These are phyloP conservation scores for Moesziomyces sp. DNA, from an alignment of 1,284 basidiomycete genomes.

Conservation along the genomic window DNA sequence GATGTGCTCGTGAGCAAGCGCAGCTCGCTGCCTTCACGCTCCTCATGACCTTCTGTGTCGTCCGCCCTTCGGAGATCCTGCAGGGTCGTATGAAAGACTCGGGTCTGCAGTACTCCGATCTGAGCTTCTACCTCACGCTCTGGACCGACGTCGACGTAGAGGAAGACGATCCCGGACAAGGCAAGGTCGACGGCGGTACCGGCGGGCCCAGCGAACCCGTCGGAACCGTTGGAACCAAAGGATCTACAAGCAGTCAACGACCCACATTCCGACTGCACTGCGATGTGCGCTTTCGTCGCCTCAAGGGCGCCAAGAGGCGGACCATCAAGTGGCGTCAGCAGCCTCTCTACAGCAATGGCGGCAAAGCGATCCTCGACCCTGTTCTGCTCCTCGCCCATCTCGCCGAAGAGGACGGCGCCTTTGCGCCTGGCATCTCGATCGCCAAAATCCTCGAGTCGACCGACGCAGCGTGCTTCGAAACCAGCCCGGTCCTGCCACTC, in stretches of 20 bases:
- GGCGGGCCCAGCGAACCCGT: too few relatives aligned
- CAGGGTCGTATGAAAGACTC: neutral
- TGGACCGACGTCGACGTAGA: neutral
- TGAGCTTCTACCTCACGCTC: neutral
- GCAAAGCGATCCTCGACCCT: neutral
- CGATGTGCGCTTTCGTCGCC: neutral
- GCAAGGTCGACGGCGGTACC: too few relatives aligned
- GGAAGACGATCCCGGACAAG: too few relatives aligned
- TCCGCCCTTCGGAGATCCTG: neutral
- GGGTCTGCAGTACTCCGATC: neutral
- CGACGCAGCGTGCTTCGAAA: neutral
- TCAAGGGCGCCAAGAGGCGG: neutral
- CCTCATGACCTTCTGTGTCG: too few relatives aligned
- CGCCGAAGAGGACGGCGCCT: constrained; percentile 2
- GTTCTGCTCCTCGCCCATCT: constrained; percentile 6
- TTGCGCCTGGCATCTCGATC: neutral
- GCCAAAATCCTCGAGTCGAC: neutral
- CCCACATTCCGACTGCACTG: constrained; percentile 1
- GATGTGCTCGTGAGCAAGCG: too few relatives aligned
- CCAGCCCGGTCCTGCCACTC: neutral
- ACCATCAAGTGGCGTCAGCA: constrained; percentile 1
- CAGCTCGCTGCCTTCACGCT: too few relatives aligned
- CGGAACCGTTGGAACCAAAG: too few relatives aligned
- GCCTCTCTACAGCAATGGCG: constrained; percentile 2
- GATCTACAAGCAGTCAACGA: neutral